Evolutionary conservation across 768 basidiomycete genomes (phyloP), one percentile per base, ranked within the genome.

Genomic region (Hygrophoropsis aurantiaca): DNA sequence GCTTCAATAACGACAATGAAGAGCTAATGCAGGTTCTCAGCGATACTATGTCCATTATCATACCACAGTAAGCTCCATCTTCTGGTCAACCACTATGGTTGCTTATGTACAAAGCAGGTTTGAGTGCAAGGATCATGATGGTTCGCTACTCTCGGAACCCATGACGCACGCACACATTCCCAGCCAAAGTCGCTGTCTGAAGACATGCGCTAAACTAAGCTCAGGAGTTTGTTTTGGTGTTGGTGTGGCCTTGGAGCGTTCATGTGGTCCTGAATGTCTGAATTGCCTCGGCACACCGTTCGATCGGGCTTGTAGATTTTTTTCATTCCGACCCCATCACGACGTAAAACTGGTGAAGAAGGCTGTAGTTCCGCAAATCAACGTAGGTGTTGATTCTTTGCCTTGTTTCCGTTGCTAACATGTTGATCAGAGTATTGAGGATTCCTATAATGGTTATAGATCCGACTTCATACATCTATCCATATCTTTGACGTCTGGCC

Each of bases 401-500:
- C 15, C 15, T 20, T 7, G 15, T 33, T 40, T 24, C 11, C 19
- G 21, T 5, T 7, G 16, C 13, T 21, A 21, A 24, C 24, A 11
- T 26, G 49, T 44, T 57, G 30, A 40, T 2, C 52, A 79, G 78
- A 74, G 70, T 40, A 48, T 55, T 18, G 67, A 74, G 21, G 94
- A 97, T 65, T 92, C 92, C 0, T 95, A 82, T 66, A 79, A 80
- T 49, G 88, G 81, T 7, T 97, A 97, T 66, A 85, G 94, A 27
- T 95, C 93, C 5, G 87, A 97, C 66, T 94, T 91, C 61, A 85
- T 97, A 39, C 94, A 98, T 64, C 77, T 94, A 45, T 93, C 93
- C 0, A 76, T 93, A 33, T 97, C 94, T 2, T 70, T 97, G 55
- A 79, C 80, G 20, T 87, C 88, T 2, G 84, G 84, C 6, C 71